Conservation (phyloP, 164 flowering plant species). For the Kingdonia uniflora region DNA sequence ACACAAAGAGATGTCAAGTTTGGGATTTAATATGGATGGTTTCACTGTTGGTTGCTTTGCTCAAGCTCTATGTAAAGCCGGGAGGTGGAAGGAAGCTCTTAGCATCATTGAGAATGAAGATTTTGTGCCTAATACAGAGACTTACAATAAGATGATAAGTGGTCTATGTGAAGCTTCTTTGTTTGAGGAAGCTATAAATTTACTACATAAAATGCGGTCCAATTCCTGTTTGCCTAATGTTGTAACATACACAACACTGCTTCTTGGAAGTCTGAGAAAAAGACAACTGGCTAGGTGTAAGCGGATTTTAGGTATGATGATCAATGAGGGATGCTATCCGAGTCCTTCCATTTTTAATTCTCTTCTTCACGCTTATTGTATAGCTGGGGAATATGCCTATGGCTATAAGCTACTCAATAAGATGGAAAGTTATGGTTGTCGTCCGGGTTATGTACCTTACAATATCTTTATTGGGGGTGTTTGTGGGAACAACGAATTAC, state of each 20-base stretch:
- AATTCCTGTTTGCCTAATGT: constrained; percentile 74
- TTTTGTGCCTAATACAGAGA: constrained; percentile 43
- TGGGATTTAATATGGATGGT: constrained; percentile 49
- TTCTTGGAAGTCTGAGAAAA: constrained; percentile 55
- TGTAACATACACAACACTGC: constrained; percentile 62
- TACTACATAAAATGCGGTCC: constrained; percentile 64
- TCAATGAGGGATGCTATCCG: constrained; percentile 82
- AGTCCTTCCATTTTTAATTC: constrained; percentile 55
- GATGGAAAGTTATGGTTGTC: constrained; percentile 50
- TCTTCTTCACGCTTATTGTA: constrained; percentile 74
- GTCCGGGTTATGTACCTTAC: constrained; percentile 74
- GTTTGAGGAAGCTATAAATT: constrained; percentile 84
- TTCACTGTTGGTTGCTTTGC: constrained; percentile 49
- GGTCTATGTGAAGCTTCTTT: constrained; percentile 91
- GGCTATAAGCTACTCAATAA: constrained; percentile 74
- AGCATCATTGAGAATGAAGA: constrained; percentile 64
- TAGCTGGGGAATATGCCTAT: constrained; percentile 50
- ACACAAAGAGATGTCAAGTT: constrained; percentile 54
- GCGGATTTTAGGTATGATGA: constrained; percentile 81
- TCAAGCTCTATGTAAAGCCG: constrained; percentile 55
- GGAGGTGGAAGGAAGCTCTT: constrained; percentile 72
- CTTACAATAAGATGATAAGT: constrained; percentile 72
- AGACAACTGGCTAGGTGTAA: constrained; percentile 73
- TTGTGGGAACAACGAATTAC: constrained; percentile 64
- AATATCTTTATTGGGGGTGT: constrained; percentile 81